Evolutionary conservation across 768 basidiomycete species (phyloP), one percentile per base, ranked within the genome.

Genomic region (Hirschioporus abietinus): DNA sequence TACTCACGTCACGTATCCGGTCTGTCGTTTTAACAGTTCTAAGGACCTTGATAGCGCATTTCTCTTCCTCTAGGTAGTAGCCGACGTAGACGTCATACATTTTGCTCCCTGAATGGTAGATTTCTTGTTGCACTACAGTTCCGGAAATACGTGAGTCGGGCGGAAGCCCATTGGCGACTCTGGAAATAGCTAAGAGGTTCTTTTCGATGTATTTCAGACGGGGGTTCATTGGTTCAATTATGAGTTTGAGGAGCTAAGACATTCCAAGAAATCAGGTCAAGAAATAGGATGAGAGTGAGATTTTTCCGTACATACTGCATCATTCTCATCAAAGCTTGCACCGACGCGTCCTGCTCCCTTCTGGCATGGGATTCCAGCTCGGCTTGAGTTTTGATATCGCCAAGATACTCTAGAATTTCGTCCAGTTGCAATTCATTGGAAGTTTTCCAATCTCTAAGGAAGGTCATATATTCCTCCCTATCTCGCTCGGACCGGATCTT

Each of bases 21-120:
- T 83, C 83, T 63, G 80, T 77, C 27, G 81, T 78, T 63, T 82
- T 77, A 60, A 86, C 80, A 17, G 84, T 81, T 35, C 86, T 81
- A 34, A 87, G 73, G 6, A 82, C 79, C 70, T 86, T 87, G 72
- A 87, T 82, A 1, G 83, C 82, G 1, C 87, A 86, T 66, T 84
- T 85, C 68, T 85, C 82, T 62, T 80, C 76, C 30, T 78, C 77
- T 1, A 87, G 77, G 74, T 85, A 87, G 8, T 81, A 30, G 1
- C 86, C 86, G 71, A 86, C 84, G 78, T 78, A 78, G 60, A 85
- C 81, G 72, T 85, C 86, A 61, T 61, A 25, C 60, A 25, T 61
- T 61, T 25, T 34, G 60, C 30, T 61, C 2, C 60, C 60, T 34
- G 63, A 85, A 79, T 9, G 86, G 83, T 63, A 81, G 80, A 26